Evolutionary conservation across 2,329 filamentous ascomycete species (phyloP), one percentile per base, ranked within the genome.

Genomic region (Rutstroemia sydowiana): DNA sequence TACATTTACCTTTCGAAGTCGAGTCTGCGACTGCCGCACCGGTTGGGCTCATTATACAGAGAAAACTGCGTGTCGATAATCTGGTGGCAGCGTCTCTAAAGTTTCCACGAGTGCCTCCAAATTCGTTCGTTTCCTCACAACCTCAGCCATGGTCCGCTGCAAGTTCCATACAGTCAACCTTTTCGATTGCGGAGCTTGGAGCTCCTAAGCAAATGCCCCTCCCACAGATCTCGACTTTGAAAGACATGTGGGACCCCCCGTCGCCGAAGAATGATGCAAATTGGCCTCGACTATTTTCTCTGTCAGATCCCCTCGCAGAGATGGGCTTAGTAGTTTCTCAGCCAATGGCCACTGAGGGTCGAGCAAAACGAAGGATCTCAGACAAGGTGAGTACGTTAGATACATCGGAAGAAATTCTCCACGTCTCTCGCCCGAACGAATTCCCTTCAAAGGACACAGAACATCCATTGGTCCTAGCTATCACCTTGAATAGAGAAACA

Each of bases 1-100:
- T 97, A 44, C 89, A 95, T 66, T 81, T 98, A 64, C 92, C 92
- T 1, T 98, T 98, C 65, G 91, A 97, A 70, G 87, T 96, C 39
- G 89, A 95, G 65, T 82, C 82, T 48, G 90, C 88, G 28, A 88
- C 91, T 67, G 82, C 92, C 32, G 87, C 88, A 11, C 87, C 90
- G 5, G 76, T 82, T 30, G 93, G 93, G 23, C 77, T 97, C 45
- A 78, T 98, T 18, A 81, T 98, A 52, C 92, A 97, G 69, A 79
- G 91, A 55, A 95, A 86, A 65, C 74, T 84, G 39, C 75, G 74
- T 53, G 66, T 71, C 9, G 75, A 80, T 53, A 75, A 68, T 53
- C 62, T 72, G 9, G 70, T 72, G 2, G 71, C 78, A 5, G 71
- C 79, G 20, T 75, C 78, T 20, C 69, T 84, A 48, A 79, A 71